Evolutionary conservation across 148 eudicot species (phyloP), one percentile per base, ranked within the genome.

Genomic region (Rheum nobile): DNA sequence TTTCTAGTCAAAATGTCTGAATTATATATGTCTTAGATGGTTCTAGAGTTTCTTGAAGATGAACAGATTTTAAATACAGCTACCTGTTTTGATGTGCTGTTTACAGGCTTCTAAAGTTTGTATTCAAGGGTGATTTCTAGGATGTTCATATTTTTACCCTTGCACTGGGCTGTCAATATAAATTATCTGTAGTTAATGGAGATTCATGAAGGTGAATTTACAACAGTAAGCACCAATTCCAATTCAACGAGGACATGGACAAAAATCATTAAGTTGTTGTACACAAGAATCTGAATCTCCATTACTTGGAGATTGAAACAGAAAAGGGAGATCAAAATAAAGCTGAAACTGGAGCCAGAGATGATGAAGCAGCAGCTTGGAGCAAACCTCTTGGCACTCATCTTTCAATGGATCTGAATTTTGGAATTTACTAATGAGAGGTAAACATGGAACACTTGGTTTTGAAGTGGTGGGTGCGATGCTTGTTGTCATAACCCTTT

Each of bases 401-500:
- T 26, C 24, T 21, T 6, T n/a, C 4, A 26, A 57, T 10, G n/a
- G n/a, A n/a, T 26, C 21, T 24, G 67, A 28, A 59, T 11, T 14
- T 50, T 6, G 19, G 12, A 10, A 54, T 13, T 28, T 65, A 34
- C 41, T 65, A 65, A 17, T 17, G 17, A 14, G 39, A 65, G 10
- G 22, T 34, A 65, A 65, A 31, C 70, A 65, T 65, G 41, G 39
- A 6, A 17, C 77, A 81, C 19, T 72, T 84, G 79, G 81, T 88
- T n/a, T 75, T 87, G 48, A 35, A 88, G 1, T 57, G 44, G 4
- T 80, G 86, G 44, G 86, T 82, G 37, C 34, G 81, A 69, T 71
- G 79, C 52, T 81, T 77, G 71, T 79, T 79, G 74, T 88, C 86
- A 78, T 80, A 83, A 0, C 63, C 63, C 72, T 77, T 75, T 4